Conservation (phyloP, 495 filamentous ascomycete genomes). For the Xylaria grammica region DNA sequence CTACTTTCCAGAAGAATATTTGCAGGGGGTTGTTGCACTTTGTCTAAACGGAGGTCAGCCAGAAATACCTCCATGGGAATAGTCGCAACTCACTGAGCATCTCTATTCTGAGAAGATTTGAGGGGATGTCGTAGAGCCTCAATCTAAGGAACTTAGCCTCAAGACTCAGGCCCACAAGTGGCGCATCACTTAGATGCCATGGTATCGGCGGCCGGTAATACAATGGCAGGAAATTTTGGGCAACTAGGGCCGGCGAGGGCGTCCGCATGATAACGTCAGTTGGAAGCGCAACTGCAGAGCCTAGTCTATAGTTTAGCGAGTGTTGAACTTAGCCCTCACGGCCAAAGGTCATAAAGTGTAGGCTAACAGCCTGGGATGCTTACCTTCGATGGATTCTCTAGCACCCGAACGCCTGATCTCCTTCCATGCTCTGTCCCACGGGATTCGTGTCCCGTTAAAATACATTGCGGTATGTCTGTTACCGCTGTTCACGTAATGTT, state of each 20-base stretch:
- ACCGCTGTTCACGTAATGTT: not conserved
- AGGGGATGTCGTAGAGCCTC: not conserved
- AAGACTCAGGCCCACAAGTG: not conserved
- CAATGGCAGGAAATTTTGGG: not conserved
- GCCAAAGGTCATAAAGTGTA: no score
- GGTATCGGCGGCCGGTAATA: not conserved
- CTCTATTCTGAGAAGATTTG: not conserved
- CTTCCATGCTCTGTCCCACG: not conserved
- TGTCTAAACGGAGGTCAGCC: not conserved
- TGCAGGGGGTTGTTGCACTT: not conserved
- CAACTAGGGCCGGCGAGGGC: not conserved
- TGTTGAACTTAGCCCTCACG: not conserved
- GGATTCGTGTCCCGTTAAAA: not conserved
- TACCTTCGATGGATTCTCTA: constrained; percentile 1
- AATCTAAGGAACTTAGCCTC: not conserved
- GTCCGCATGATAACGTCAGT: not conserved
- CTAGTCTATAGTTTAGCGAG: not conserved
- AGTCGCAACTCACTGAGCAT: not conserved
- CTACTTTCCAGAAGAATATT: not conserved
- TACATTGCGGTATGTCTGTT: not conserved
- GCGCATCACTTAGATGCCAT: not conserved
- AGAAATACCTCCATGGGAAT: not conserved
- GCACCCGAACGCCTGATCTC: constrained; percentile 3
- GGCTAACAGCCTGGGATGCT: not conserved
- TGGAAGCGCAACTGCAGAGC: not conserved